Conservation (phyloP, 441 rosid species). For the Hura crepitans region DNA sequence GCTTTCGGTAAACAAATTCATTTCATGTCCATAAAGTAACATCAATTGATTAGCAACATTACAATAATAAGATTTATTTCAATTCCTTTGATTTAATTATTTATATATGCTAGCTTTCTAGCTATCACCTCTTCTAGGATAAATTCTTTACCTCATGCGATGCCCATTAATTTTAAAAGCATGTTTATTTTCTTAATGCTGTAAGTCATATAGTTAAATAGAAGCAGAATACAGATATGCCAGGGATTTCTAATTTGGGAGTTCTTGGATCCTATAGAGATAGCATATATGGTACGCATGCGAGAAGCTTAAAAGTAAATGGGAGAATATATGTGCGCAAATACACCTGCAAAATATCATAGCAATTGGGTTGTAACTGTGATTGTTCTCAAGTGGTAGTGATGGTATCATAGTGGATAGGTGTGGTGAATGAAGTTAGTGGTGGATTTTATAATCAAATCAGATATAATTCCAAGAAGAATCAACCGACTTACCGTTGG, state of each 20-base stretch:
- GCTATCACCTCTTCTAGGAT: constrained; percentile 7
- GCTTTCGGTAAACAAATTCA: not conserved
- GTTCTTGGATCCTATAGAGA: not conserved
- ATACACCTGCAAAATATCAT: not conserved
- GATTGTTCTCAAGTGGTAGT: not conserved
- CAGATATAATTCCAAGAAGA: not conserved
- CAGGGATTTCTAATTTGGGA: constrained; percentile 4
- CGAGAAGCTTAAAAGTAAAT: not conserved
- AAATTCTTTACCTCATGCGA: constrained; percentile 17
- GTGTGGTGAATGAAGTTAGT: not conserved
- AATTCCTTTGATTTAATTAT: constrained; percentile 6
- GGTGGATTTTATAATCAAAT: not conserved
- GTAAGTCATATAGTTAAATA: not conserved
- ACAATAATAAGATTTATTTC: not conserved
- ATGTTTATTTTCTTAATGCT: not conserved
- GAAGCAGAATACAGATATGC: not conserved
- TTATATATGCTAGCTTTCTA: not conserved
- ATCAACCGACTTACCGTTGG: not conserved
- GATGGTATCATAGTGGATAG: not conserved
- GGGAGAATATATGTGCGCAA: constrained; percentile 4
- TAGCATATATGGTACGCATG: not conserved
- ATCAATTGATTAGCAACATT: not conserved
- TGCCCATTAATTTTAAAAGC: constrained; percentile 11
- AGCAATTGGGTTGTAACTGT: not conserved
- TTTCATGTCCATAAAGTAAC: not conserved